Conservation (phyloP, 257 asterid genomes). For the Penstemon davidsonii region DNA sequence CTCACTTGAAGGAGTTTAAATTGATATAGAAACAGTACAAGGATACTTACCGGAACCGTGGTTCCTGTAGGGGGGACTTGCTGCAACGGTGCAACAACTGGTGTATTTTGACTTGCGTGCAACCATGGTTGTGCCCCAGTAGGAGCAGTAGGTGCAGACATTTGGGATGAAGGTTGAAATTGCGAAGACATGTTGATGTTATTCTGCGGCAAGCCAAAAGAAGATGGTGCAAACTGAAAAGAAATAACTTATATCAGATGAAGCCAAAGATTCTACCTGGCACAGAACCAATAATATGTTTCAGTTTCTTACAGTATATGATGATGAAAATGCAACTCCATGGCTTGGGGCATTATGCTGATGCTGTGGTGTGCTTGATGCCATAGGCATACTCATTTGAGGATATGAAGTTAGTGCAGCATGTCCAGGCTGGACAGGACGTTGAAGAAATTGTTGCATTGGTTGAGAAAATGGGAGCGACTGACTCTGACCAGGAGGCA, state of each 20-base stretch:
- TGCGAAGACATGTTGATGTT: conserved; percentile 50
- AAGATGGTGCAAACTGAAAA: conserved; percentile 60
- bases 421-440: conserved; percentile 59
- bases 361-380: conserved; percentile 57
- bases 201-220: conserved; percentile 61
- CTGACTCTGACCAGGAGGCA: conserved; percentile 67
- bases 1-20: conserved; percentile 3
- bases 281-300: conserved; percentile 4
- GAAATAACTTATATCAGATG: conserved; percentile 26
- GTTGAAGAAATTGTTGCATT: conserved; percentile 64
- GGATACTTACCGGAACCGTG: conserved; percentile 44
- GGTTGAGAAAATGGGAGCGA: conserved; percentile 70
- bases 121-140: conserved; percentile 66
- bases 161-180: conserved; percentile 65
- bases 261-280: conserved; percentile 19
- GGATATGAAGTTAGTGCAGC: conserved; percentile 52
- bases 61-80: conserved; percentile 44
- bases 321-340: conserved; percentile 58
- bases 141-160: conserved; percentile 54
- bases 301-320: conserved; percentile 61
- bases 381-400: conserved; percentile 54
- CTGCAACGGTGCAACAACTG: conserved; percentile 59
- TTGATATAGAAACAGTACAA: conserved; percentile 15
- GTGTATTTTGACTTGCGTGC: conserved; percentile 59
- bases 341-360: conserved; percentile 52